Conservation (phyloP, 768 basidiomycete species). For the Lepiota brunneoincarnata region DNA sequence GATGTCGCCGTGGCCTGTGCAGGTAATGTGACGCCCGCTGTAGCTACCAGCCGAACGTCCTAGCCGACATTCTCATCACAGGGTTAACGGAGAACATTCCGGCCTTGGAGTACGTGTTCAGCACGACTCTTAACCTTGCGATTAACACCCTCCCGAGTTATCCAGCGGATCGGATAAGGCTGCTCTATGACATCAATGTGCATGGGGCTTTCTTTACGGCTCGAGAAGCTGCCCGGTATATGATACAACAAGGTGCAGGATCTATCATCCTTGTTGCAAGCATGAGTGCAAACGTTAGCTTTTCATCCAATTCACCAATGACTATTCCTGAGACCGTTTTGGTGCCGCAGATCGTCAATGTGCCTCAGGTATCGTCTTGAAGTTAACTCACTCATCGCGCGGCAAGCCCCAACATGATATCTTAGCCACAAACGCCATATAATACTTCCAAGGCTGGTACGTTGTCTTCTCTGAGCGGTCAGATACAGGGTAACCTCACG, state of each 20-base stretch:
- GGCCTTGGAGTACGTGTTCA: slow-evolving; percentile 68
- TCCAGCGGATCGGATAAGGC: slow-evolving; percentile 80
- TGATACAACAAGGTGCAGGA: slow-evolving; percentile 80
- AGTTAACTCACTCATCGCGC: not conserved
- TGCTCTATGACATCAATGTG: slow-evolving; percentile 89
- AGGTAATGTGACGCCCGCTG: slow-evolving; percentile 42
- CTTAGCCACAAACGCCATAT: slow-evolving; percentile 86
- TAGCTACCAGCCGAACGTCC: not conserved
- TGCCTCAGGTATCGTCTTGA: slow-evolving; percentile 63
- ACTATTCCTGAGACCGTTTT: not conserved
- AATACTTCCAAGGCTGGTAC: slow-evolving; percentile 92
- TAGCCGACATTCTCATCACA: slow-evolving; percentile 23
- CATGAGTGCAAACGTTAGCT: slow-evolving; percentile 81
- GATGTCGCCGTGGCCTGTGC: slow-evolving; percentile 89
- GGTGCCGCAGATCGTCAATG: slow-evolving; percentile 69
- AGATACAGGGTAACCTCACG: not conserved
- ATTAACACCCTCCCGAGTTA: slow-evolving; percentile 45
- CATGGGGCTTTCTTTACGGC: slow-evolving; percentile 96
- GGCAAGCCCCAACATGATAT: not conserved
- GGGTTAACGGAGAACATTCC: slow-evolving; percentile 88
- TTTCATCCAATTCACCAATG: slow-evolving; percentile 14
- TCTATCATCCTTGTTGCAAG: slow-evolving; percentile 85
- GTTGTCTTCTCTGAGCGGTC: slow-evolving; percentile 10
- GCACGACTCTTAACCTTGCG: not conserved
- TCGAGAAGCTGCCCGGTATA: slow-evolving; percentile 87